phyloP scores from a whole-genome alignment of 1,284 basidiomycete species.

The Heliocybe sulcata region DNA sequence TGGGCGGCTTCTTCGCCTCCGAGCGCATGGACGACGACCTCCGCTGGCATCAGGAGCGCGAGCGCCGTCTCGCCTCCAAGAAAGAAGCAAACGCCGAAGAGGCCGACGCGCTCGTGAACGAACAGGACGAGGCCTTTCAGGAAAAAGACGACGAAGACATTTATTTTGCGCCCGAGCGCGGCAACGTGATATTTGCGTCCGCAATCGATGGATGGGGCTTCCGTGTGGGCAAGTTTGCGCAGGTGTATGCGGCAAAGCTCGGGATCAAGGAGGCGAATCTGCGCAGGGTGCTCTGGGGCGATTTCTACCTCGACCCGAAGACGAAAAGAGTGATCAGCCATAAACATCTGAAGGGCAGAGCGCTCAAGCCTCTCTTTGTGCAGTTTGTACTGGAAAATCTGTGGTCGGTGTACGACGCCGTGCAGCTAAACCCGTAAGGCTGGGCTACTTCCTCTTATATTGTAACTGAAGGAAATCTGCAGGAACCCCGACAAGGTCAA shows the following conservation, averaged over 20 bases:
- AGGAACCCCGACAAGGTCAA: constrained; percentile 85
- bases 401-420: constrained; percentile 93
- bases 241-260: constrained; percentile 88
- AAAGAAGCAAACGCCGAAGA: constrained; percentile 65
- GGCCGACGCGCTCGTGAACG: constrained; percentile 47
- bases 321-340: constrained; percentile 89
- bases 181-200: constrained; percentile 96
- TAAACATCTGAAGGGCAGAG: constrained; percentile 82
- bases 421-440: constrained; percentile 83
- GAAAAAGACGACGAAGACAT: constrained; percentile 98
- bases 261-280: constrained; percentile 89
- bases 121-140: constrained; percentile 60
- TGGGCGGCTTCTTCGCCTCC: constrained; percentile 93
- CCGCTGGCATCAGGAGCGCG: constrained; percentile 89
- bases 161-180: constrained; percentile 94
- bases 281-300: constrained; percentile 91
- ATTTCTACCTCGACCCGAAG: constrained; percentile 97
- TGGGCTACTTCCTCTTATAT: too few relatives aligned
- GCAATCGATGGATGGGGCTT: constrained; percentile 99
- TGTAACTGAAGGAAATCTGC: constrained; percentile 6
- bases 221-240: constrained; percentile 88
- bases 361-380: constrained; percentile 95
- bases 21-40: constrained; percentile 98
- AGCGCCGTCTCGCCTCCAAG: constrained; percentile 70
- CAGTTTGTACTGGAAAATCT: constrained; percentile 98